Evolutionary conservation across 768 basidiomycete species (phyloP), one percentile per base, ranked within the genome.

Genomic region (Terana coerulea): DNA sequence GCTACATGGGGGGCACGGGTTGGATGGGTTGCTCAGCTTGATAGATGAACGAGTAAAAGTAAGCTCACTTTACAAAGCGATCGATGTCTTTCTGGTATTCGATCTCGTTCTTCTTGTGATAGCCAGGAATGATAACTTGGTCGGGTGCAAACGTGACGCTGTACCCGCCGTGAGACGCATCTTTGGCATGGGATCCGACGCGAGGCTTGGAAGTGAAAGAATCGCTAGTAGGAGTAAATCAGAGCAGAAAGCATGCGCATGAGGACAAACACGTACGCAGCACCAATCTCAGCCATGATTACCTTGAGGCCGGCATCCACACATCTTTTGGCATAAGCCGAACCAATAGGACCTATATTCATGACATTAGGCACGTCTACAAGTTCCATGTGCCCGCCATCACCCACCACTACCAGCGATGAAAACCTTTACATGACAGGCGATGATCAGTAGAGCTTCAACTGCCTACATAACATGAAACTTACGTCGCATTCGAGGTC

Each of bases 61-160:
- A n/a, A 17, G 42, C 56, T 24, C 29, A 66, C 63, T 39, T 45
- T 29, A 66, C 66, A 40, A 68, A 68, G 8, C 60, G 56, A 51
- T 68, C 66, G n/a, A 68, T 66, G 47, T 68, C 64, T 55, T 68
- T 68, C 53, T 68, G 67, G 41, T 60, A 68, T 30, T 59, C 62
- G n/a, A 68, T 60, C 31, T 64, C 62, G 35, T 68, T 68, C 59
- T 68, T 68, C 62, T 68, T 62, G 49, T 68, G 67, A 19, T 53
- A 52, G 7, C 52, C 59, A 37, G 52, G 52, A 12, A 53, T 31
- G 17, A 47, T n/a, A 5, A 48, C 45, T 17, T 53, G 42, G 30
- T 36, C 31, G 7, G 42, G 34, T 8, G 31, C 30, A 22, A 52
- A 52, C 15, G 31, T 14, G 12, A 52, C 51, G 26, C 28, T 35